phyloP scores from a whole-genome alignment of 129 eudicot species.

The Helianthus tuberosus region DNA sequence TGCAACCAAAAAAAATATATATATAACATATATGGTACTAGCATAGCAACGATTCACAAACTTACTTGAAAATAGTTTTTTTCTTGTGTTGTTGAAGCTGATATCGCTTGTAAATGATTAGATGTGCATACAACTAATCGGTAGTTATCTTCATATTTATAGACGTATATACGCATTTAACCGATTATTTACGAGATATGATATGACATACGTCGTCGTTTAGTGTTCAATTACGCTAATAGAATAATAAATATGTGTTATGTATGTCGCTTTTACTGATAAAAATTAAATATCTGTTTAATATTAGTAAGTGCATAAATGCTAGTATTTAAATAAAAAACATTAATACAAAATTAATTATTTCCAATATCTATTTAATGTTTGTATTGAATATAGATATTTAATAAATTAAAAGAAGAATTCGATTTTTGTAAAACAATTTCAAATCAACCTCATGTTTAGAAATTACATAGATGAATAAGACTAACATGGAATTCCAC shows the following conservation, averaged over 20 bases:
- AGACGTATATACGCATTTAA: not conserved
- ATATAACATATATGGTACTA: too few species aligned
- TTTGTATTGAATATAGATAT: not conserved
- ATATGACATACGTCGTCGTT: not conserved
- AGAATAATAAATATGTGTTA: not conserved
- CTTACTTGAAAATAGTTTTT: not conserved
- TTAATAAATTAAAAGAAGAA: not conserved
- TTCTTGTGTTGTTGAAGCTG: not conserved
- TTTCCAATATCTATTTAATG: slow-evolving; percentile 1
- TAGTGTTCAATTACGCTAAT: not conserved
- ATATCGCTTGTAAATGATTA: not conserved
- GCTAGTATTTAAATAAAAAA: not conserved
- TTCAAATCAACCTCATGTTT: slow-evolving; percentile 1
- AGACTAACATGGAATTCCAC: not conserved
- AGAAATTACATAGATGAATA: not conserved
- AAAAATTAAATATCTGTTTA: not conserved
- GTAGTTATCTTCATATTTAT: not conserved
- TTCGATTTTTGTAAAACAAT: not conserved
- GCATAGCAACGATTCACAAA: not conserved
- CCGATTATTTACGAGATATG: not conserved
- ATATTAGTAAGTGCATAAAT: slow-evolving; percentile 1
- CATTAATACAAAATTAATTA: not conserved
- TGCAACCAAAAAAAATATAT: not conserved
- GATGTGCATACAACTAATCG: not conserved
- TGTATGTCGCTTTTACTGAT: not conserved